Conservation (phyloP, 2,329 filamentous ascomycete species). For the Fusarium hainanense region DNA sequence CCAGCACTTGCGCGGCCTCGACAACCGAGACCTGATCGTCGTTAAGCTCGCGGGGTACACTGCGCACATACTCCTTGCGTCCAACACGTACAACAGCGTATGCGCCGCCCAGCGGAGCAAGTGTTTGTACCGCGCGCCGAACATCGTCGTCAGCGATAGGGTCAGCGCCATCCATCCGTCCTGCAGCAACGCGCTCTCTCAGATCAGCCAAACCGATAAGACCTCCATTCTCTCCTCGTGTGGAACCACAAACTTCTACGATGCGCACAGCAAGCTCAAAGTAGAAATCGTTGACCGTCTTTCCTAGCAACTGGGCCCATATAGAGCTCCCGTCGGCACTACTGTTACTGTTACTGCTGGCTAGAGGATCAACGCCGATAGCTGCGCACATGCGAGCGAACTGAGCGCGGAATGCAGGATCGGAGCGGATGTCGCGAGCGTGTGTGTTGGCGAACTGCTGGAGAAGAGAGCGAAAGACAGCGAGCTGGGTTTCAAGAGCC, state of each 20-base stretch:
- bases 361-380: conserved; percentile 94
- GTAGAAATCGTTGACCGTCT: conserved; percentile 97
- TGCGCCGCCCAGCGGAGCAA: conserved; percentile 87
- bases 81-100: conserved; percentile 89
- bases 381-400: conserved; percentile 98
- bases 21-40: conserved; percentile 92
- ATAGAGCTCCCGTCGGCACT: conserved; percentile 72
- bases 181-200: conserved; percentile 77
- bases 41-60: conserved; percentile 93
- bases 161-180: conserved; percentile 78
- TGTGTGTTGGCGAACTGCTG: conserved; percentile 97
- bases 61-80: conserved; percentile 86
- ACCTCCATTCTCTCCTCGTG: conserved; percentile 90
- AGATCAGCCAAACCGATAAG: conserved; percentile 88
- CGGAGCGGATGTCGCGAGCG: conserved; percentile 93
- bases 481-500: conserved; percentile 90
- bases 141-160: conserved; percentile 94
- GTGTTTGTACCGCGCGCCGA: conserved; percentile 84
- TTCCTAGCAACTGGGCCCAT: conserved; percentile 92
- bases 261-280: conserved; percentile 97
- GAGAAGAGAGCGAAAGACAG: conserved; percentile 93
- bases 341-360: conserved; percentile 56
- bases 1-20: conserved; percentile 89
- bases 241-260: conserved; percentile 90
- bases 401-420: conserved; percentile 93